Base-by-base conservation (phyloP, 169 alveolate species). In the Plasmodium malariae region DNA sequence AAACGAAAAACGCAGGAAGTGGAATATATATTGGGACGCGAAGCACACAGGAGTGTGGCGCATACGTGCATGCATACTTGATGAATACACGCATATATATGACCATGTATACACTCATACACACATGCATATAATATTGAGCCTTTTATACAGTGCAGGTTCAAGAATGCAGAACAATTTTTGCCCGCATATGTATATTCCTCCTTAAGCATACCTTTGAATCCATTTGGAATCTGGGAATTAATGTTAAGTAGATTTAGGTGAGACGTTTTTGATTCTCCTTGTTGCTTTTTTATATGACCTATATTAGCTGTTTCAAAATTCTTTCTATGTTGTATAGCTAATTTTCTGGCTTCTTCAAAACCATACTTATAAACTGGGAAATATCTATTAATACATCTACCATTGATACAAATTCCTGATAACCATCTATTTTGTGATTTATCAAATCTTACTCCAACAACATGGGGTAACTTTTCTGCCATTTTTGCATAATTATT, bases 371-470 rank as follows among this genome's bases (percentile, higher is more conserved):
- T 88, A 49, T 89, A 74, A 30, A 93, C 96, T 32, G 94, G 94
- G 74, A 93, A 93, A 73, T 92, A 93, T 55, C 95, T 76, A 49
- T 91, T 92, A 26, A 87, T 91, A 68, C 94, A 72, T 55, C 93
- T 74, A 1, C 96, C 96, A 40, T 93, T 83, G 7, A 83, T 83
- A 37, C 91, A 83, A 51, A 83, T 83, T 28, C 91, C 91, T 24
- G 96, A 94, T 19, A 94, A 92, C 96, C 96, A 94, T 40, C 96
- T 54, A 37, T 94, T 95, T 57, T 94, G 96, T 1, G 96, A 92
- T 45, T 94, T 94, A 73, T 94, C 96, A 68, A 94, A 94, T 70
- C 96, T 87, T 28, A 94, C 94, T 6, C 96, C 96, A 30, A 94
- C 94, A 34, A 94, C 91, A 43, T 83, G 91, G 0, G 91, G 91